Evolutionary conservation across 768 basidiomycete species (phyloP), one percentile per base, ranked within the genome.

Genomic region (Dacryopinax spathularia): DNA sequence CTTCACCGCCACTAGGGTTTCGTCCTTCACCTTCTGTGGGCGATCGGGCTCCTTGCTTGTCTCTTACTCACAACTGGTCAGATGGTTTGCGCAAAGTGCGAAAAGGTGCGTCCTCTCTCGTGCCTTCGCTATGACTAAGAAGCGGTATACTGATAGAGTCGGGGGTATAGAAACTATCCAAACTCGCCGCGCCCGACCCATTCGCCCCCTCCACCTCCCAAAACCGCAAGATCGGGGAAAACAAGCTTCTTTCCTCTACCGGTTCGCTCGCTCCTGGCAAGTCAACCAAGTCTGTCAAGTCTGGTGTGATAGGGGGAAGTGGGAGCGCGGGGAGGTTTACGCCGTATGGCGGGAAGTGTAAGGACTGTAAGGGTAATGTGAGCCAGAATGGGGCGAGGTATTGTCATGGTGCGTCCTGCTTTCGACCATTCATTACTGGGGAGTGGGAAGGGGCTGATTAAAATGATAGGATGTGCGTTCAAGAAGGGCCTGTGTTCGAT

Each of bases 381-480:
- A 90, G 89, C 9, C 90, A 92, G 80, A 91, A 91, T 72, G 83
- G 80, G 70, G 90, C 87, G 35, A 91, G 90, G 75, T 91, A 89
- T 74, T 92, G 90, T 69, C 89, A 92, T 80, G 87, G 89, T 88
- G 48, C 48, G 69, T 20, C 62, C n/a, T 66, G 29, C 18, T 39
- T 39, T 15, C 15, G 34, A 18, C 39, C 33, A 34, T 10, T 33
- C 12, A 20, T 39, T 67, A 20, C 63, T 44, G 43, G 13, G 39
- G 29, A 44, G 22, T 48, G 33, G 41, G 16, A 62, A 62, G 59
- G 65, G 37, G 68, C 64, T 61, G 33, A 43, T 60, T 34, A 22
- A 60, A 34, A 59, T 48, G 35, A 34, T 68, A 91, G 89, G 90
- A 33, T 92, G 89, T 72, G 90, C 89, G 22, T 91, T 86, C 75